Evolutionary conservation across 139 green algal genomes (phyloP).

Genomic region (Desmodesmus armatus): DNA sequence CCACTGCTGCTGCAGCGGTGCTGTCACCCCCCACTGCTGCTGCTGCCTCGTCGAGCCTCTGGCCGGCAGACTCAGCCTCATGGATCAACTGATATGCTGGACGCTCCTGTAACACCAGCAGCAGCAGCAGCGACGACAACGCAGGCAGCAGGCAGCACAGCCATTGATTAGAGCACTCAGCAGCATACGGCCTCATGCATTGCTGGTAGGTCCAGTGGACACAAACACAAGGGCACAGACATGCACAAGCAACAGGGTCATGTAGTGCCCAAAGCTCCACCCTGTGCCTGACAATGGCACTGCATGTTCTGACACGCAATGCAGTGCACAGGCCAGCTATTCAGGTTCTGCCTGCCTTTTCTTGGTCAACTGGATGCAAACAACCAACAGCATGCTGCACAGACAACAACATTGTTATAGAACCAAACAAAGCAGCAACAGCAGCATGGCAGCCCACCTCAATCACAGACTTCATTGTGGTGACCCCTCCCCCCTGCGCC

Average conservation of each 20-base stretch:
- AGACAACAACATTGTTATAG: too few species aligned
- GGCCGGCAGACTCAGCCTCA: constrained; percentile 22
- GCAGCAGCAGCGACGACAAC: too few species aligned
- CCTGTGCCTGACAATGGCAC: too few species aligned
- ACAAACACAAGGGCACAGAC: not conserved
- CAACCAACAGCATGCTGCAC: too few species aligned
- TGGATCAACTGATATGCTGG: not conserved
- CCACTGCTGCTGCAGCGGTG: constrained; percentile 16
- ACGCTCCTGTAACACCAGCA: constrained; percentile 26
- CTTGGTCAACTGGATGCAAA: too few species aligned
- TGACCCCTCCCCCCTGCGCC: constrained; percentile 22
- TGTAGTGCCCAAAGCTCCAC: too few species aligned
- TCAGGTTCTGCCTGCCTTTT: too few species aligned
- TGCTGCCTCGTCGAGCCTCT: constrained; percentile 6
- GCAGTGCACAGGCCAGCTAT: too few species aligned
- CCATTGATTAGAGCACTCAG: too few species aligned
- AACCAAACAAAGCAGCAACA: too few species aligned
- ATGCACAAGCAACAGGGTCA: not conserved
- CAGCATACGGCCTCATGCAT: not conserved
- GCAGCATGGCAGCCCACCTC: constrained; percentile 6
- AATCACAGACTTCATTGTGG: constrained; percentile 27
- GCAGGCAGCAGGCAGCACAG: not conserved
- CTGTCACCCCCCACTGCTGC: not conserved
- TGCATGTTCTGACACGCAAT: too few species aligned
- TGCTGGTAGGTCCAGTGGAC: not conserved